These are phyloP conservation scores for Apiospora pterosperma DNA, from an alignment of 2,329 filamentous ascomycete species.

Conservation along the genomic window DNA sequence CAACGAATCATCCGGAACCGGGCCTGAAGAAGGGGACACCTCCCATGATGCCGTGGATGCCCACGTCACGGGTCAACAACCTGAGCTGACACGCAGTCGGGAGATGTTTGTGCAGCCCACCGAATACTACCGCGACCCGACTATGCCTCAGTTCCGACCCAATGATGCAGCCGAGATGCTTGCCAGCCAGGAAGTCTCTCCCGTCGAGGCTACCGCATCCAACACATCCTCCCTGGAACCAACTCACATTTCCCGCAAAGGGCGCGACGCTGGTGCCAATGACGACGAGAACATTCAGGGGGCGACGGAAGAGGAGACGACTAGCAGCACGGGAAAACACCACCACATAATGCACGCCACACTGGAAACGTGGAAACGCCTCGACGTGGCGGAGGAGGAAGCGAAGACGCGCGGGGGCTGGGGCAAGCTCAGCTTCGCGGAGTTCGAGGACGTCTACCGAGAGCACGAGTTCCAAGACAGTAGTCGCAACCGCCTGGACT, in stretches of 20 bases:
- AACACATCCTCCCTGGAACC: background rate
- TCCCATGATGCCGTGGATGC: slow-evolving; percentile 5
- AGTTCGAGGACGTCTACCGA: slow-evolving; percentile 72
- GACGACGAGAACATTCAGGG: background rate
- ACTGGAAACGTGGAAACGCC: slow-evolving; percentile 46
- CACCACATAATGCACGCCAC: slow-evolving; percentile 26
- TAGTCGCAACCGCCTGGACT: slow-evolving; percentile 64
- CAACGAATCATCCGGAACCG: slow-evolving; percentile 6
- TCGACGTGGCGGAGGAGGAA: slow-evolving; percentile 66
- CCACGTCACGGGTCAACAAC: slow-evolving; percentile 11
- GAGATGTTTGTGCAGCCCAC: background rate
- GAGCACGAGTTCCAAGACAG: slow-evolving; percentile 56
- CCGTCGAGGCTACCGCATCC: background rate
- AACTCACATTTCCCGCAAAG: background rate
- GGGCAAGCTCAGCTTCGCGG: slow-evolving; percentile 72
- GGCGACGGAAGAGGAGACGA: slow-evolving; percentile 4
- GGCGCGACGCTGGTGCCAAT: background rate
- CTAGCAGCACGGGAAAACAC: background rate
- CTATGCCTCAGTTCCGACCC: slow-evolving; percentile 67
- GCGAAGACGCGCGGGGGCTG: slow-evolving; percentile 71
- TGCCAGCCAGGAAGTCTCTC: background rate
- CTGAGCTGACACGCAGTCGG: slow-evolving; percentile 7
- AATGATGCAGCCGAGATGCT: slow-evolving; percentile 34
- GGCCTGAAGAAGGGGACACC: slow-evolving; percentile 7
- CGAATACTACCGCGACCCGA: slow-evolving; percentile 50